Conservation (phyloP, 495 filamentous ascomycete species). For the Chaetomidium leptoderma region DNA sequence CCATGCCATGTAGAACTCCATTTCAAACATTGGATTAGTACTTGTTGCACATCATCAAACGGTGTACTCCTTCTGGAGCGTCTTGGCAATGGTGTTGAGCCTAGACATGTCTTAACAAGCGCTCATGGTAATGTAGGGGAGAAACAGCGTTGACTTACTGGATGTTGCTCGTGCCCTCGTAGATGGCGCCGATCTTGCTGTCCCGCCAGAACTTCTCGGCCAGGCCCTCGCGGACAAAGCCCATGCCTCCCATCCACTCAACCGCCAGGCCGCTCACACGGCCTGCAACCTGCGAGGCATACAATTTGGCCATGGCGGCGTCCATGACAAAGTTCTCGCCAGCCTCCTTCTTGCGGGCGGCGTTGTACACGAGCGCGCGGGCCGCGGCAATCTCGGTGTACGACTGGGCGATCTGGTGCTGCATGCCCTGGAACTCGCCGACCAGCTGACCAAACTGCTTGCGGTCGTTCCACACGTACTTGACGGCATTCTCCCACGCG, state of each 20-base stretch:
- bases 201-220: slow-evolving; percentile 98
- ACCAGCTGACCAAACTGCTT: slow-evolving; percentile 93
- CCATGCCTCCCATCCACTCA: slow-evolving; percentile 99
- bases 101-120: slow-evolving; percentile 56
- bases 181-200: slow-evolving; percentile 98
- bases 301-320: slow-evolving; percentile 98
- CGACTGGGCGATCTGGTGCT: slow-evolving; percentile 95
- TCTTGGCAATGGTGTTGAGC: slow-evolving; percentile 88
- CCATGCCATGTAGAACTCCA: slow-evolving; percentile 14
- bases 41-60: slow-evolving; percentile 30
- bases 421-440: slow-evolving; percentile 97
- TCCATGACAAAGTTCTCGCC: slow-evolving; percentile 92
- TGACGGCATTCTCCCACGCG: slow-evolving; percentile 91
- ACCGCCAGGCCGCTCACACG: slow-evolving; percentile 80
- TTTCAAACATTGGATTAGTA: neutral
- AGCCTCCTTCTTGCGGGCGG: slow-evolving; percentile 95
- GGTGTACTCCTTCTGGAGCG: slow-evolving; percentile 87
- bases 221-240: slow-evolving; percentile 89
- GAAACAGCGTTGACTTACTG: slow-evolving; percentile 50
- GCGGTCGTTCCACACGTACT: slow-evolving; percentile 89
- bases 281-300: slow-evolving; percentile 86
- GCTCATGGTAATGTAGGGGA: neutral
- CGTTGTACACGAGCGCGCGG: slow-evolving; percentile 90
- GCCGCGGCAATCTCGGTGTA: slow-evolving; percentile 91
- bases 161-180: slow-evolving; percentile 82